Base-by-base conservation (phyloP, 257 asterid species). In the Plectranthus barbatus region DNA sequence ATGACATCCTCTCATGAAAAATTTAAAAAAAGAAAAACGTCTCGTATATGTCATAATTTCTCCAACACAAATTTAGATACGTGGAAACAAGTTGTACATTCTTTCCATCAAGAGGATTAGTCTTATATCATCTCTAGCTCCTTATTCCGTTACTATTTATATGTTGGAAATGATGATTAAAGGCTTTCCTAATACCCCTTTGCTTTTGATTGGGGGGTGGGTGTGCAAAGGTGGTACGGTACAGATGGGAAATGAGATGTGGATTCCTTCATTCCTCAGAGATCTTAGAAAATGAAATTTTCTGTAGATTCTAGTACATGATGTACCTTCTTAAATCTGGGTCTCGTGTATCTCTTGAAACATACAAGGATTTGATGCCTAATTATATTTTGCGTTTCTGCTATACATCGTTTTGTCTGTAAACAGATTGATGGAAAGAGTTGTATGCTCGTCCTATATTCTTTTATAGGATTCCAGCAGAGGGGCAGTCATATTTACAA, bases 391-490 rank as follows among this genome's bases (percentile, higher is more conserved):
- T 21, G 23, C 34, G 24, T 17, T 60, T 68, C n/a, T 11, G 4
- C 13, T 36, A 13, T 5, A 10, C 36, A 42, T 54, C 62, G 13
- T 24, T 21, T 39, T 13, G 23, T 63, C 40, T 49, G 14, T 55
- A 4, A 45, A 23, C 42, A 48, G 53, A 6, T 64, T 55, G 48
- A 12, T 48, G 59, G 62, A 33, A 46, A 53, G 20, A 23, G 55
- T 42, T 42, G 33, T 36, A n/a, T 50, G 34, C 48, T 49, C 42
- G 48, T 20, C 51, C 72, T 68, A 31, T 69, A 64, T 60, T 56
- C 33, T 15, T 56, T 26, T 70, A 49, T 72, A 85, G 93, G 73
- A 60, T 64, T 51, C 76, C 66, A n/a, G 46, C 66, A 1, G 71
- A 74, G 67, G 37, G 56, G 12, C 62, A 39, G 33, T 41, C 73